Evolutionary conservation across 78 protist species (phyloP).

Genomic region (slime mould (Dictyostelium discoideum)): DNA sequence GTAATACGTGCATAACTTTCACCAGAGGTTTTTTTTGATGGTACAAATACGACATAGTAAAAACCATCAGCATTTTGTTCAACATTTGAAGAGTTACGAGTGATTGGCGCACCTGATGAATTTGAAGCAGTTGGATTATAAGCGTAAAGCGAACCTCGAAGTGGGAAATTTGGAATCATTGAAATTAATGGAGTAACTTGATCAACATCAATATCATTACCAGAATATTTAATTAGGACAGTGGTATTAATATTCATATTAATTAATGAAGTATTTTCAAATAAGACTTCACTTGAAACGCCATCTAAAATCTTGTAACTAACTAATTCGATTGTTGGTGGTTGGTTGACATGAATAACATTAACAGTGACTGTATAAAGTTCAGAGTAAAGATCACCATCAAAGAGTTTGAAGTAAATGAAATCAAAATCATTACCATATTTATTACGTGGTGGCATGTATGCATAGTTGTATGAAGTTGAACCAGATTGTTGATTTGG

Average conservation of each 20-base stretch:
- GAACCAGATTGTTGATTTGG: not conserved
- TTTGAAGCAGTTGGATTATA: not conserved
- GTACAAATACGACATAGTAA: not conserved
- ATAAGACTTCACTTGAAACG: not conserved
- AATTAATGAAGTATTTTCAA: not conserved
- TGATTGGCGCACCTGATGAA: not conserved
- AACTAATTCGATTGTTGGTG: not conserved
- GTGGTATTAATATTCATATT: not conserved
- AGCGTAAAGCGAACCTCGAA: not conserved
- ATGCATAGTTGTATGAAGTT: not conserved
- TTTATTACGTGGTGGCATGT: constrained; percentile 18
- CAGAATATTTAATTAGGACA: not conserved
- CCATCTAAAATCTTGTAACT: not conserved
- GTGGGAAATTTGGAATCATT: not conserved
- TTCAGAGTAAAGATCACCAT: not conserved
- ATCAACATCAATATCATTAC: not conserved
- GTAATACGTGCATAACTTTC: not conserved
- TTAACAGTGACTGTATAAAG: not conserved
- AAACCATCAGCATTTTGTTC: not conserved
- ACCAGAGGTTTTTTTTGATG: not conserved
- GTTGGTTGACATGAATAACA: not conserved
- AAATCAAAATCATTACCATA: not conserved
- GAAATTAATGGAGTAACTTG: not conserved
- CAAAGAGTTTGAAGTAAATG: constrained; percentile 12
- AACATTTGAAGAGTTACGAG: not conserved